phyloP scores from a whole-genome alignment of 2,329 filamentous ascomycete genomes.

The Scedosporium boydii region DNA sequence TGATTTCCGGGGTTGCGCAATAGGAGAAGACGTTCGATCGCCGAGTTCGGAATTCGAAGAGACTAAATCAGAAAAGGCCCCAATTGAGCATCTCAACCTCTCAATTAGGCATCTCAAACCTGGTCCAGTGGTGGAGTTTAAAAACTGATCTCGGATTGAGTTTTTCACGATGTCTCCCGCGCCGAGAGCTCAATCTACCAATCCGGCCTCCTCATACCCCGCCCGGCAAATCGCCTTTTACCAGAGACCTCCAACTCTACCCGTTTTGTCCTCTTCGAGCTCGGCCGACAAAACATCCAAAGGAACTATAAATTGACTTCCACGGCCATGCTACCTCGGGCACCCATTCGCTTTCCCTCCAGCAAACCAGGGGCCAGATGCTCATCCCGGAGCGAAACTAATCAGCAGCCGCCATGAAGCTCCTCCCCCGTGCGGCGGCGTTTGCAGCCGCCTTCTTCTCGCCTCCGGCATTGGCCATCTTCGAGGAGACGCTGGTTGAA shows the following conservation, averaged over 20 bases:
- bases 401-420: neutral
- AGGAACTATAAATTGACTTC: neutral
- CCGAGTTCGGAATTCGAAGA: neutral
- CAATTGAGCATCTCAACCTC: neutral
- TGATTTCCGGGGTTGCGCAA: neutral
- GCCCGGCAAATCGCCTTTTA: conserved; percentile 1
- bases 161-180: neutral
- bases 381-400: neutral
- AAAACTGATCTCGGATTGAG: neutral
- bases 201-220: neutral
- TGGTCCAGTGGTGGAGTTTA: neutral
- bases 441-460: neutral
- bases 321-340: too few species aligned
- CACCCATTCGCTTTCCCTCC: too few species aligned
- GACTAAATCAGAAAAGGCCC: neutral
- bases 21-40: neutral
- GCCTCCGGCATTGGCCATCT: neutral
- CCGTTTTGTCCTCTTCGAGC: neutral
- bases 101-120: neutral
- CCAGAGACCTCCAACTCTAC: neutral
- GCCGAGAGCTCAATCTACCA: neutral
- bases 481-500: neutral
- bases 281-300: too few species aligned
- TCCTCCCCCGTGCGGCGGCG: neutral
- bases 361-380: neutral